Evolutionary conservation across 305 asterid species (phyloP).

Genomic region (Plantago lanceolata): DNA sequence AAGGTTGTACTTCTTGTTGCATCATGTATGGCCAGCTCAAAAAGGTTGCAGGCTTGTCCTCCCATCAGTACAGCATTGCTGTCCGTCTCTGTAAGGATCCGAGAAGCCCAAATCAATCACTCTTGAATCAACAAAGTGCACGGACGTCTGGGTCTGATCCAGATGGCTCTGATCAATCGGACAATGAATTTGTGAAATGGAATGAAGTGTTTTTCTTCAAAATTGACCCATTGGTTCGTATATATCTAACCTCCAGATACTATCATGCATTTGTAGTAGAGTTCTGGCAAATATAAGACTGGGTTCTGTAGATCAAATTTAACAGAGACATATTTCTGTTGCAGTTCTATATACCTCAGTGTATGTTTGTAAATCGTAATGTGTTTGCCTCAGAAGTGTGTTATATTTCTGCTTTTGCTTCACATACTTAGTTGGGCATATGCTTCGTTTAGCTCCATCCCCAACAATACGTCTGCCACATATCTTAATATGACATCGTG

Average conservation of each 20-base stretch:
- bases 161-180: conserved; percentile 45
- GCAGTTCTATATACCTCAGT: background rate
- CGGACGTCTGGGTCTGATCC: conserved; percentile 68
- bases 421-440: conserved; percentile 9
- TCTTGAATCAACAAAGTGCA: conserved; percentile 55
- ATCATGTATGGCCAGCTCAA: conserved; percentile 55
- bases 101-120: conserved; percentile 36
- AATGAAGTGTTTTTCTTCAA: conserved; percentile 92
- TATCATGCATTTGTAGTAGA: conserved; percentile 15
- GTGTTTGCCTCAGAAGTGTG: background rate
- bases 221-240: conserved; percentile 68
- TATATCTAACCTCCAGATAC: conserved; percentile 13
- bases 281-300: conserved; percentile 18
- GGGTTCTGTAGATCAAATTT: conserved; percentile 17
- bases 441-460: conserved; percentile 16
- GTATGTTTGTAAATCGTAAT: too few relatives aligned
- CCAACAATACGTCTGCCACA: background rate
- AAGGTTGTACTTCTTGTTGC: background rate
- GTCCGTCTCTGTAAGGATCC: conserved; percentile 56
- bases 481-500: background rate
- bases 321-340: background rate
- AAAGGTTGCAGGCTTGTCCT: conserved; percentile 59
- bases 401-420: background rate
- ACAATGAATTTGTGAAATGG: conserved; percentile 64
- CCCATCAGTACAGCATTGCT: conserved; percentile 58